Conservation (phyloP, 805 yeast genomes). For the Sungouiozyma ichnusensis region DNA sequence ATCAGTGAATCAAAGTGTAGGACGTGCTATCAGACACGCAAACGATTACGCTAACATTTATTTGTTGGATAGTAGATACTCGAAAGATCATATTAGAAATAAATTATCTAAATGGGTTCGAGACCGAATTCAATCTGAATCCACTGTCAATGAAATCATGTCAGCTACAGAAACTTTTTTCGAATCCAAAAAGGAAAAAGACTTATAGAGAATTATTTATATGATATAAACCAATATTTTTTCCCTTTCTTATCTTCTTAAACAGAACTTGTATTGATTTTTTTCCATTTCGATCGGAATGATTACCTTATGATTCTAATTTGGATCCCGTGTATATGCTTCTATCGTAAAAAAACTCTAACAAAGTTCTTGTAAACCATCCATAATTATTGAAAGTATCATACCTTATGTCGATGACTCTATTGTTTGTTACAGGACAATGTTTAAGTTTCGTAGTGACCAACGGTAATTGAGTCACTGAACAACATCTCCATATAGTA, state of each 20-base stretch:
- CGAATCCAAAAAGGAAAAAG: not conserved
- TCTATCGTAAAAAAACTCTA: constrained; percentile 16
- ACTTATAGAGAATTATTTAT: constrained; percentile 5
- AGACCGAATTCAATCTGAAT: constrained; percentile 27
- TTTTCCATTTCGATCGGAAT: no score
- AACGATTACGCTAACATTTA: constrained; percentile 71
- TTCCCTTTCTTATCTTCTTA: no score
- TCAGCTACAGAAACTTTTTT: constrained; percentile 18
- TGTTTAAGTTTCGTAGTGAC: constrained; percentile 25
- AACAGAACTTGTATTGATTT: no score
- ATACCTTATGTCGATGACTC: constrained; percentile 21
- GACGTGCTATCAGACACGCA: constrained; percentile 79
- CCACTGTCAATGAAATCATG: constrained; percentile 11
- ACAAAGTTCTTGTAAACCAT: constrained; percentile 26
- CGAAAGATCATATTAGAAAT: constrained; percentile 33
- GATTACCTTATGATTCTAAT: not conserved
- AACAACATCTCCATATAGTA: constrained; percentile 32
- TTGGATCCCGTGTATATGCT: constrained; percentile 25
- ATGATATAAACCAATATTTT: no score
- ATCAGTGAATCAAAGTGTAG: constrained; percentile 85
- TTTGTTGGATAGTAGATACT: constrained; percentile 58
- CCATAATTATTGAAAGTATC: constrained; percentile 25
- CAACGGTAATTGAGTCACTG: constrained; percentile 31
- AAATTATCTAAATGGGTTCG: constrained; percentile 72
- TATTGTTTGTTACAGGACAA: constrained; percentile 29